A percentile compares a stretch with the other conserved stretches of the same genome.
phyloP scores from a whole-genome alignment of 345 rosid genomes.

The Limnanthes douglasii region DNA sequence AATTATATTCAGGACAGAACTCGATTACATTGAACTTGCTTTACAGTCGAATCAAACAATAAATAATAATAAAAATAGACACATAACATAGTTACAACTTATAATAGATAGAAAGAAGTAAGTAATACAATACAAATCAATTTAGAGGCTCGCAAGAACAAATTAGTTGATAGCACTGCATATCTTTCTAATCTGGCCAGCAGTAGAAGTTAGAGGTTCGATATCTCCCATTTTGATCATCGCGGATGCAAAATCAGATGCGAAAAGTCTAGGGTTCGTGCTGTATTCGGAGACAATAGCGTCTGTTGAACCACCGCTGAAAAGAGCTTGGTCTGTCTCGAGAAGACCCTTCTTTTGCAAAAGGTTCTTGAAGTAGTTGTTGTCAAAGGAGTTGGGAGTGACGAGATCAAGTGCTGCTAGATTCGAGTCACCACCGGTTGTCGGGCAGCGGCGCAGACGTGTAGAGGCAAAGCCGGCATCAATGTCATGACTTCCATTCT shows the following conservation, averaged over 20 bases:
- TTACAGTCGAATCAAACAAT: too few relatives aligned
- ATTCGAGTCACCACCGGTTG: conserved; percentile 9
- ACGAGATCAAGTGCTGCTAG: conserved; percentile 32
- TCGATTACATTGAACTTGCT: too few relatives aligned
- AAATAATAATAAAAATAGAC: too few relatives aligned
- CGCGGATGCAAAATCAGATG: conserved; percentile 19
- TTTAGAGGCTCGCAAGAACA: too few relatives aligned
- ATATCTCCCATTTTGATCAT: conserved; percentile 33
- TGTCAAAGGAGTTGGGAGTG: conserved; percentile 38
- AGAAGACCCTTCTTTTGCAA: conserved; percentile 36
- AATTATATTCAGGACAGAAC: too few relatives aligned
- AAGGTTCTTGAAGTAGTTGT: conserved; percentile 30
- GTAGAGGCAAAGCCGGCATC: conserved; percentile 29
- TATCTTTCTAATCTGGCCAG: conserved; percentile 13
- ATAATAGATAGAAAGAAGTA: too few relatives aligned
- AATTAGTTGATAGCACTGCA: conserved; percentile 17
- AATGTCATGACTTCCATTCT: conserved; percentile 22
- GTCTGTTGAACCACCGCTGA: conserved; percentile 25
- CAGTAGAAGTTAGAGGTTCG: conserved; percentile 8
- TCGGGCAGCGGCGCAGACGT: conserved; percentile 24
- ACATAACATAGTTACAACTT: too few relatives aligned
- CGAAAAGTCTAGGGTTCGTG: conserved; percentile 9
- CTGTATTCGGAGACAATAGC: conserved; percentile 17
- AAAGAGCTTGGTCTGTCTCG: conserved; percentile 25
- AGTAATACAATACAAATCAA: too few relatives aligned